Conservation (phyloP, 495 filamentous ascomycete genomes). For the Polyplosphaeria fusca region DNA sequence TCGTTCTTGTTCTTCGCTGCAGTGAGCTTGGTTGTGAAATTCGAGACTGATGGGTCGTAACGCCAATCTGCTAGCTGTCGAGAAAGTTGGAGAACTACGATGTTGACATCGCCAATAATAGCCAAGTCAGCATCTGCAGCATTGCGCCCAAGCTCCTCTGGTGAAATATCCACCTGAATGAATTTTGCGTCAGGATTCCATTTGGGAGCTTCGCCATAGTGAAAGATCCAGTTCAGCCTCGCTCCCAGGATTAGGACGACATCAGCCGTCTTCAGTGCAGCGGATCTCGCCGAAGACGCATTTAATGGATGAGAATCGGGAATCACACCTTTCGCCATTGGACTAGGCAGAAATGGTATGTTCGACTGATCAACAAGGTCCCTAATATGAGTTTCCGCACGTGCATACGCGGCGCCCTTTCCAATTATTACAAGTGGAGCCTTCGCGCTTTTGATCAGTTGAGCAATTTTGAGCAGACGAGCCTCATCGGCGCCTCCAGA, state of each 20-base stretch:
- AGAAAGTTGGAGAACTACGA: slow-evolving; percentile 52
- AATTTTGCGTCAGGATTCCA: slow-evolving; percentile 54
- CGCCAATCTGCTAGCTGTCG: slow-evolving; percentile 45
- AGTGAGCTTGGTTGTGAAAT: slow-evolving; percentile 39
- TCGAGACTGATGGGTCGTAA: slow-evolving; percentile 40
- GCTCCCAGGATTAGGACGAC: slow-evolving; percentile 60
- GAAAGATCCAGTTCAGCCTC: slow-evolving; percentile 63
- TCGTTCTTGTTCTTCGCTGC: slow-evolving; percentile 51
- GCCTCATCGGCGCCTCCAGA: slow-evolving; percentile 40
- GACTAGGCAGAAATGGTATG: slow-evolving; percentile 60
- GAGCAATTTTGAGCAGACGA: slow-evolving; percentile 37
- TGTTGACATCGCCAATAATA: slow-evolving; percentile 53
- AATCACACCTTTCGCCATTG: slow-evolving; percentile 63
- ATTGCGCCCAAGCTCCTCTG: slow-evolving; percentile 54
- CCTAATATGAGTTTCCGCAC: slow-evolving; percentile 50
- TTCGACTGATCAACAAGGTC: slow-evolving; percentile 50
- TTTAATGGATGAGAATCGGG: slow-evolving; percentile 58
- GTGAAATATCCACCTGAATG: slow-evolving; percentile 58
- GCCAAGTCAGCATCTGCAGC: slow-evolving; percentile 47
- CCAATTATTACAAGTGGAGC: slow-evolving; percentile 58
- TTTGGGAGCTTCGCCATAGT: slow-evolving; percentile 59
- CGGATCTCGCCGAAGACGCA: slow-evolving; percentile 55
- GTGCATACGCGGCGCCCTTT: slow-evolving; percentile 61
- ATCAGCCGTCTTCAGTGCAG: slow-evolving; percentile 56
- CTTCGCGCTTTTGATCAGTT: slow-evolving; percentile 51